Percentiles rank a stretch among this genome's conserved stretches.
Conservation (phyloP, 768 basidiomycete genomes). For the Leccinum broughii region DNA sequence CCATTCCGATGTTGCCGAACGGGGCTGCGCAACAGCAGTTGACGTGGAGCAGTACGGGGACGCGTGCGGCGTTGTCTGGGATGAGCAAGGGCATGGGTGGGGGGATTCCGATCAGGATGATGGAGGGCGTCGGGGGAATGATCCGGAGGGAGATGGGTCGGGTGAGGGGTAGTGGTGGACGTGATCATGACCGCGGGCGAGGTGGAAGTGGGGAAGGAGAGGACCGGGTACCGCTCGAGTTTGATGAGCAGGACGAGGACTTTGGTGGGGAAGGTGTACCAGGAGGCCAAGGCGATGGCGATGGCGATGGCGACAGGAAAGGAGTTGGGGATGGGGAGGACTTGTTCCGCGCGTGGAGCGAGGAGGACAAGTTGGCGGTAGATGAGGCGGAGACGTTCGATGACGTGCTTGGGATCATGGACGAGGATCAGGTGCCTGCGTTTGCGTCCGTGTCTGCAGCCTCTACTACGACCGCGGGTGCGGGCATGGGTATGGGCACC, state of each 20-base stretch:
- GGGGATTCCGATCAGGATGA: constrained; percentile 57
- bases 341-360: constrained; percentile 27
- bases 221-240: constrained; percentile 44
- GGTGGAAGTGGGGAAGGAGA: not conserved
- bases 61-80: constrained; percentile 18
- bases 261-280: constrained; percentile 34
- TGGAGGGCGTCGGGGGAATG: constrained; percentile 55
- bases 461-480: not conserved
- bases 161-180: constrained; percentile 12
- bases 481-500: not conserved
- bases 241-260: constrained; percentile 72
- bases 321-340: constrained; percentile 18
- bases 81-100: constrained; percentile 14
- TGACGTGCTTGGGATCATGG: constrained; percentile 35
- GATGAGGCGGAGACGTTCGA: constrained; percentile 36
- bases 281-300: not conserved
- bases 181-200: not conserved
- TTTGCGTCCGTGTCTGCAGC: constrained; percentile 3
- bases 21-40: constrained; percentile 40
- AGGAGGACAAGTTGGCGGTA: constrained; percentile 32
- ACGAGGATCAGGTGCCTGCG: constrained; percentile 32
- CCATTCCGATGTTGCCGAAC: constrained; percentile 81
- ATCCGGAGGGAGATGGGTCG: constrained; percentile 52
- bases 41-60: constrained; percentile 16
- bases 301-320: not conserved